Evolutionary conservation across 2,329 filamentous ascomycete species (phyloP), one percentile per base, ranked within the genome.

Genomic region (Thelonectria discophora): DNA sequence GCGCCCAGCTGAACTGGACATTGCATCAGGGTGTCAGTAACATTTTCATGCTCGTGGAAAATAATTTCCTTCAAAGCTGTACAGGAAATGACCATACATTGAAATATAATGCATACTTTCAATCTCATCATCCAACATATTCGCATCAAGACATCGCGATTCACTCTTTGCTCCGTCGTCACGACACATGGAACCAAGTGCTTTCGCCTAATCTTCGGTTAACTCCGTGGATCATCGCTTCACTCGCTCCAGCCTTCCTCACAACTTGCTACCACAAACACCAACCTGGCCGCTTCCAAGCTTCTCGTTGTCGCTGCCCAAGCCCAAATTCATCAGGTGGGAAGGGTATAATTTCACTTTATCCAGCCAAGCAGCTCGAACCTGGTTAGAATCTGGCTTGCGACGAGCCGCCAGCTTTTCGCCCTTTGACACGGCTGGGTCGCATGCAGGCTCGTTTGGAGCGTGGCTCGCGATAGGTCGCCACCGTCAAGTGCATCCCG

Each of bases 181-280:
- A 30, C 27, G 27, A 30, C 27, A 30, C 27, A 9, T 12, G 5
- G 34, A 37, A 15, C 4, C 34, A 37, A 37, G 27, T 30, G 27
- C 27, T 10, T 34, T 24, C 69, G 69, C 66, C 68, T 72, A 71
- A 70, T 68, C 54, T 1, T 63, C 69, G 69, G 69, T 49, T 71
- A 71, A 71, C 51, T 49, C 24, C 15, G 11, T 15, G 4, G 34
- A 37, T 30, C 2, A 30, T 58, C 50, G 54, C 43, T 54, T 40
- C 54, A 48, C 46, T 34, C 58, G 52, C 47, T 55, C 42, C 43
- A 24, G 27, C 47, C 32, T 49, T n/a, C 52, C 18, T 51, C 56
- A 24, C 39, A 43, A 55, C 48, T 37, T 55, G 7, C 34, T 47
- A 11, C 27, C 42, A 13, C 32, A 34, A 34, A 34, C 34, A 37